Conservation (phyloP, 495 filamentous ascomycete species). For the Penicillium odoratum region DNA sequence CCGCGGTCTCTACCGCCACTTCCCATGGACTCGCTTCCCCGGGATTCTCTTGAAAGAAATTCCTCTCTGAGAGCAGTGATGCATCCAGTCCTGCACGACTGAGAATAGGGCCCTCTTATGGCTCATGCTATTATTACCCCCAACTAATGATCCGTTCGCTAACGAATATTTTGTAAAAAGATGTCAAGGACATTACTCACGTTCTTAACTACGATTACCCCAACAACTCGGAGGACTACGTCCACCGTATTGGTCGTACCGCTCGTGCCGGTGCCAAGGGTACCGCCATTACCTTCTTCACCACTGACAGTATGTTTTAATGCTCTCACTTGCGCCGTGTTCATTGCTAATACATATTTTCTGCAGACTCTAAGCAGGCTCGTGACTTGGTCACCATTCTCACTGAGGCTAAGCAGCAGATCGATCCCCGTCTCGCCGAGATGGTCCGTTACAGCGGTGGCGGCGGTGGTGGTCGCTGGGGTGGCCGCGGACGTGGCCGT, state of each 20-base stretch:
- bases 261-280: slow-evolving; percentile 89
- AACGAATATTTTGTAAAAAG: slow-evolving; percentile 84
- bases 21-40: slow-evolving; percentile 47
- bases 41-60: slow-evolving; percentile 60
- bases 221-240: slow-evolving; percentile 99
- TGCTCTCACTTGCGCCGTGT: slow-evolving; percentile 28
- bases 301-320: slow-evolving; percentile 86
- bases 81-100: slow-evolving; percentile 67
- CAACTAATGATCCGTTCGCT: slow-evolving; percentile 61
- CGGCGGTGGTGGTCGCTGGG: slow-evolving; percentile 70
- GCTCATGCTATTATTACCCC: slow-evolving; percentile 45
- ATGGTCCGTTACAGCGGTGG: slow-evolving; percentile 93
- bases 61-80: slow-evolving; percentile 66
- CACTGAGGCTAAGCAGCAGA: slow-evolving; percentile 95
- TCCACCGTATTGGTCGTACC: slow-evolving; percentile 94
- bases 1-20: slow-evolving; percentile 62
- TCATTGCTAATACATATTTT: slow-evolving; percentile 16
- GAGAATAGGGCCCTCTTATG: slow-evolving; percentile 51
- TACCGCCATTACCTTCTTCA: slow-evolving; percentile 91
- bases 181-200: slow-evolving; percentile 99
- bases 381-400: slow-evolving; percentile 92
- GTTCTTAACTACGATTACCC: slow-evolving; percentile 99
- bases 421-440: slow-evolving; percentile 92
- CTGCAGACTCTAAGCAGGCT: slow-evolving; percentile 87
- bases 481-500: slow-evolving; percentile 62